Conservation (phyloP, 1,284 basidiomycete species). For the Neolentinus lepideus region DNA sequence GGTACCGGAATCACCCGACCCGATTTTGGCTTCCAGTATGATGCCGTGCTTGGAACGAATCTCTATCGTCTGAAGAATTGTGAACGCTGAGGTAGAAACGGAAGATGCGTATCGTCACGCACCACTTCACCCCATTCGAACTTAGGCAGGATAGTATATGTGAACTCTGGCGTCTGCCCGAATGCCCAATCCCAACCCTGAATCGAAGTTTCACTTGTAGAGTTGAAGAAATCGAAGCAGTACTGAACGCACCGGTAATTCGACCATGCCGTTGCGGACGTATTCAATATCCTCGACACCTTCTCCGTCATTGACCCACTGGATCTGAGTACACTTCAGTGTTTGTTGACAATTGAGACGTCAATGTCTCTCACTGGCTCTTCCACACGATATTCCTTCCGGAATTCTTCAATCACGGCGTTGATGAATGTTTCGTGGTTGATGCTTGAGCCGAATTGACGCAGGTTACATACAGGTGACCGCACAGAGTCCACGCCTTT, state of each 20-base stretch:
- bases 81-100: slow-evolving; percentile 1
- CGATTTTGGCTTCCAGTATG: slow-evolving; percentile 30
- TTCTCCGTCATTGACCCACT: slow-evolving; percentile 36
- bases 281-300: slow-evolving; percentile 40
- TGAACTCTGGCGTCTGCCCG: slow-evolving; percentile 94
- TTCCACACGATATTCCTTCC: slow-evolving; percentile 49
- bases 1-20: background rate
- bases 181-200: slow-evolving; percentile 93
- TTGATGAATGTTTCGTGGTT: slow-evolving; percentile 69
- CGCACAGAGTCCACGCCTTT: slow-evolving; percentile 89
- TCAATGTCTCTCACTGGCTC: slow-evolving; percentile 33
- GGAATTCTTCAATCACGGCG: slow-evolving; percentile 72
- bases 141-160: slow-evolving; percentile 37
- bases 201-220: background rate
- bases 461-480: slow-evolving; percentile 86
- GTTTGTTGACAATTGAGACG: background rate
- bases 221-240: background rate
- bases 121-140: slow-evolving; percentile 63
- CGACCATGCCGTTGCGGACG: slow-evolving; percentile 61
- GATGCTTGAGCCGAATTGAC: slow-evolving; percentile 42
- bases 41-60: slow-evolving; percentile 57
- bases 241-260: slow-evolving; percentile 47
- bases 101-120: slow-evolving; percentile 18
- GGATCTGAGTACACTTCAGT: slow-evolving; percentile 16
- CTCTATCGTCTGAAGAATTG: slow-evolving; percentile 30